Percentiles rank a stretch among this genome's conserved stretches.
Conservation (phyloP, 305 asterid species). For the Fraxinus paxiana region DNA sequence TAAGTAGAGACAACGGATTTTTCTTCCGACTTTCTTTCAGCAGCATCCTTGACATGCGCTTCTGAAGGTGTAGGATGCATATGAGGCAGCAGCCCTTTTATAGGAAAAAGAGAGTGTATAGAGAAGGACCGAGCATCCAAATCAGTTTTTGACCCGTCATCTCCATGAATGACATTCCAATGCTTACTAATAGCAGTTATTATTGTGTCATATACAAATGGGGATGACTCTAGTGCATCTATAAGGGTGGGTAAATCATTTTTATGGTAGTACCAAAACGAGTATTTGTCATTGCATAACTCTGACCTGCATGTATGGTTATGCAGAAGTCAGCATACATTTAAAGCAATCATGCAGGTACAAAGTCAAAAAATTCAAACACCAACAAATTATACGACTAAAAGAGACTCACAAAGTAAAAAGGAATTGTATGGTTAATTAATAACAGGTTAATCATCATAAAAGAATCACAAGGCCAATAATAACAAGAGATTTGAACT, state of each 20-base stretch:
- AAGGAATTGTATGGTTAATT: neutral
- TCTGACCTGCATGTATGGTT: constrained; percentile 60
- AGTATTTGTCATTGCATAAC: constrained; percentile 40
- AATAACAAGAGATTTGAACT: neutral
- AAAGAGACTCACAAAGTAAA: constrained; percentile 7
- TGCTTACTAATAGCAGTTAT: constrained; percentile 48
- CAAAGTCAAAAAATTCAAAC: neutral
- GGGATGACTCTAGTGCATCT: constrained; percentile 54
- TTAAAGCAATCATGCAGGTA: neutral
- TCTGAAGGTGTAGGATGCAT: constrained; percentile 30
- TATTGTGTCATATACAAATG: constrained; percentile 38
- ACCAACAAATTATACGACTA: constrained; percentile 3
- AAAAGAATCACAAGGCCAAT: neutral
- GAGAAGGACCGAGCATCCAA: constrained; percentile 35
- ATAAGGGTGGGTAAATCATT: constrained; percentile 55
- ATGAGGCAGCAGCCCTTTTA: constrained; percentile 23
- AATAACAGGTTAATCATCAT: neutral
- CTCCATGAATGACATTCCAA: constrained; percentile 50
- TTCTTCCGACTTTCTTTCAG: constrained; percentile 35
- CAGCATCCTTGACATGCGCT: constrained; percentile 24
- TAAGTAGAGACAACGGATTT: constrained; percentile 28
- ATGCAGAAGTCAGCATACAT: constrained; percentile 20
- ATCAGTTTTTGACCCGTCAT: constrained; percentile 43
- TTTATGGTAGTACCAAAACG: constrained; percentile 52
- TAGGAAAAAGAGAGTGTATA: constrained; percentile 35